These are phyloP conservation scores for Lasiosphaeris hirsuta DNA, from an alignment of 495 filamentous ascomycete genomes.

Conservation along the genomic window DNA sequence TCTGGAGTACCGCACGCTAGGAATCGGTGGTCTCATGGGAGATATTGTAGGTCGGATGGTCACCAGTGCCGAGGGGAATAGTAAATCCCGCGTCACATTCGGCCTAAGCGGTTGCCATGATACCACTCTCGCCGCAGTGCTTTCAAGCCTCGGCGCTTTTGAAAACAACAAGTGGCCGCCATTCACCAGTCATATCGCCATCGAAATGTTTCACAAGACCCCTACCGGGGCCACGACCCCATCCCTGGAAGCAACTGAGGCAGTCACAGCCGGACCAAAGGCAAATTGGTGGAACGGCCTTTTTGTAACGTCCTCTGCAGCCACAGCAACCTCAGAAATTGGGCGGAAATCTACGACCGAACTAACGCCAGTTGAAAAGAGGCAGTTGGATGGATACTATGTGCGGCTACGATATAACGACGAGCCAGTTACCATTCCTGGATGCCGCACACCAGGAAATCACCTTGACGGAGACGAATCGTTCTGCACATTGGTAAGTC, in stretches of 20 bases:
- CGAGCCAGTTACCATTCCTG: constrained; percentile 70
- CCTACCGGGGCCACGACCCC: constrained; percentile 10
- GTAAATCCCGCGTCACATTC: constrained; percentile 53
- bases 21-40: constrained; percentile 79
- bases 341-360: constrained; percentile 50
- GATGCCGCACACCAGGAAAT: constrained; percentile 71
- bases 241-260: not conserved
- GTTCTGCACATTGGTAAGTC: constrained; percentile 82
- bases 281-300: constrained; percentile 47
- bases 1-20: constrained; percentile 77
- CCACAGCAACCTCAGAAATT: constrained; percentile 36
- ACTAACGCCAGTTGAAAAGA: constrained; percentile 48
- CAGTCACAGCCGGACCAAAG: constrained; percentile 14
- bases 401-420: constrained; percentile 97
- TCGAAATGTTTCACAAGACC: constrained; percentile 76
- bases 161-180: constrained; percentile 77
- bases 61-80: constrained; percentile 59
- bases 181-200: constrained; percentile 84
- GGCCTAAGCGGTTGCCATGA: constrained; percentile 89
- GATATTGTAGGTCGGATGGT: constrained; percentile 87
- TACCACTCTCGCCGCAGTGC: constrained; percentile 79
- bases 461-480: constrained; percentile 85
- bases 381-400: constrained; percentile 67
- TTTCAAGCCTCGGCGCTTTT: constrained; percentile 77
- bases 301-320: constrained; percentile 33